Base-by-base conservation (phyloP, 2,329 filamentous ascomycete species). In the Penicillium sp. region DNA sequence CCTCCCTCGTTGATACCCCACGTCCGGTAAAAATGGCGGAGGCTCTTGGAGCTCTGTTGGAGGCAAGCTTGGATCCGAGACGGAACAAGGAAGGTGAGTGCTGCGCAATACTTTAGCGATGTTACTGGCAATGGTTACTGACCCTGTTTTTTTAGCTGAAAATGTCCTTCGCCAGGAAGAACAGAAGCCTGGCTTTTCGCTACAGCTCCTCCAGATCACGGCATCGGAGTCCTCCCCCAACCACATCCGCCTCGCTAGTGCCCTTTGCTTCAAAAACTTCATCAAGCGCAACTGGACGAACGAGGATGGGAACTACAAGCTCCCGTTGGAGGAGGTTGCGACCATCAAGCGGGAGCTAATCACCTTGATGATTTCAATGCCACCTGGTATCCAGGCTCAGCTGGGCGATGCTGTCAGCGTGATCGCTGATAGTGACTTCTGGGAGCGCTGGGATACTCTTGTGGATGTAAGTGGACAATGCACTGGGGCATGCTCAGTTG, bases 261-360 rank as follows among this genome's bases (percentile, higher is more conserved):
- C 93, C 23, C 78, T 98, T 50, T 93, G 87, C 74, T 98, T 98
- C 80, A 98, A 98, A 74, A 98, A 98, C 75, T 95, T 95, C 70
- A 89, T 98, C 64, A 86, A 87, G 69, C 82, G 86, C 65, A 93
- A 89, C 76, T 98, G 94, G 82, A 87, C 89, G 76, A 88, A 97
- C 69, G 91, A 95, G 65, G 87, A 96, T 71, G 90, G 93, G 65
- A 85, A 86, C 69, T 93, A 98, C 77, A 93, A 90, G 72, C 80
- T 98, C 29, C 82, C 87, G 10, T 68, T 77, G 51, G 80, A 87
- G 57, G 93, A 97, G 74, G 90, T 98, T 29, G 73, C 76, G 23
- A 87, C 87, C 35, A 95, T 98, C 76, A 98, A 98, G 74, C 82
- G 84, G 63, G 90, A 96, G 74, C 81, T 98, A 52, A 91, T 98